These are phyloP conservation scores for Mucor velutinosus DNA, from an alignment of 371 early-diverging fungal species.

Conservation along the genomic window DNA sequence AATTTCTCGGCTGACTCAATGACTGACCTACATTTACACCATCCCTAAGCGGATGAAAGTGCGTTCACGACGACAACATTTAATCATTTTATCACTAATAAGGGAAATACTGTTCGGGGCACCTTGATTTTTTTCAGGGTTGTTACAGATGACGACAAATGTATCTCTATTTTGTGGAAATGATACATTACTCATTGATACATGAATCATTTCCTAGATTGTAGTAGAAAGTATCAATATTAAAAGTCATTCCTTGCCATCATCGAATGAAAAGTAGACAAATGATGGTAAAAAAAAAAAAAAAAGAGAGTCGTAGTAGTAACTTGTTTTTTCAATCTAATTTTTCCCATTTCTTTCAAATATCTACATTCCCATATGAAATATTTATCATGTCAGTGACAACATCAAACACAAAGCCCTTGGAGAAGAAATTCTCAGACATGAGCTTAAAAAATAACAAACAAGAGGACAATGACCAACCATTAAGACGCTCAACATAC, in stretches of 20 bases:
- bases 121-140: neutral
- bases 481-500: slow-evolving; percentile 9
- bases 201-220: neutral
- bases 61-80: neutral
- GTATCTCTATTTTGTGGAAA: neutral
- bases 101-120: neutral
- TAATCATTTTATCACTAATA: neutral
- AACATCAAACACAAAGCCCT: neutral
- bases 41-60: neutral
- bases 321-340: neutral
- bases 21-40: neutral
- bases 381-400: neutral
- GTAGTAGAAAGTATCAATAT: neutral
- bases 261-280: neutral
- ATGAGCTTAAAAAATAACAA: neutral
- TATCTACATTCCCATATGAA: neutral
- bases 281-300: neutral
- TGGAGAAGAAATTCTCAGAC: neutral
- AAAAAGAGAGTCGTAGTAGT: neutral
- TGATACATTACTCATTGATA: neutral
- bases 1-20: neutral
- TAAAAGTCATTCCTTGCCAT: neutral
- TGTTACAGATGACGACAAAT: neutral
- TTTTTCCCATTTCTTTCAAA: neutral
- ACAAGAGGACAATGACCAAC: neutral